Evolutionary conservation across 768 basidiomycete species (phyloP), one percentile per base, ranked within the genome.

Genomic region (Leccinum boreale): DNA sequence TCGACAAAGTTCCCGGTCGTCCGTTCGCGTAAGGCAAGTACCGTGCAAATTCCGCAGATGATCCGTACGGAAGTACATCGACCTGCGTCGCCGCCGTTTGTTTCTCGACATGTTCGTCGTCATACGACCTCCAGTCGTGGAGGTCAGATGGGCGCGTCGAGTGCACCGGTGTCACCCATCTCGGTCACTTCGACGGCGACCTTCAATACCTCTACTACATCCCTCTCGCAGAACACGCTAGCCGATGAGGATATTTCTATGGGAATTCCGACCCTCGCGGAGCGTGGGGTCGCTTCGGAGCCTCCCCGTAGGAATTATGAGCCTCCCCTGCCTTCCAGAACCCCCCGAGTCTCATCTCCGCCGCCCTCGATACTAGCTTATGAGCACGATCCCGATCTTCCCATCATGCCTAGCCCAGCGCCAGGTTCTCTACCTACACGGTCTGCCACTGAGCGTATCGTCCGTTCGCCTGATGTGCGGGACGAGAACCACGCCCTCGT

Each of bases 81-180:
- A 17, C 66, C 72, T n/a, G 71, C 61, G n/a, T 72, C 71, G 4
- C 70, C 71, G n/a, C 72, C 72, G 15, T 72, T 72, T 49, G 64
- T 72, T 26, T 51, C 64, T 48, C 70, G 71, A 28, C 71, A 70
- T 51, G 62, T 74, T n/a, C 71, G 71, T 59, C 70, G 72, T 15
- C 67, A 67, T 42, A 72, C 71, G 15, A 67, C 64, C n/a, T 72
- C 70, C 17, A 72, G 69, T 33, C 70, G 70, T 50, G 67, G 67
- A 24, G 45, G 68, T 54, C 70, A 72, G 47, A 65, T 59, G 55
- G 57, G 62, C 35, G 19, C 68, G 10, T 71, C 70, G 52, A 73
- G 71, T 23, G 72, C 72, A 29, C 71, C 71, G 0, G 72, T 70
- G 23, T 72, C 71, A 28, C 71, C 71, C 19, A 63, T 69, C 17